Conservation (phyloP, 139 green algal genomes). For the Pleodorina starrii region DNA sequence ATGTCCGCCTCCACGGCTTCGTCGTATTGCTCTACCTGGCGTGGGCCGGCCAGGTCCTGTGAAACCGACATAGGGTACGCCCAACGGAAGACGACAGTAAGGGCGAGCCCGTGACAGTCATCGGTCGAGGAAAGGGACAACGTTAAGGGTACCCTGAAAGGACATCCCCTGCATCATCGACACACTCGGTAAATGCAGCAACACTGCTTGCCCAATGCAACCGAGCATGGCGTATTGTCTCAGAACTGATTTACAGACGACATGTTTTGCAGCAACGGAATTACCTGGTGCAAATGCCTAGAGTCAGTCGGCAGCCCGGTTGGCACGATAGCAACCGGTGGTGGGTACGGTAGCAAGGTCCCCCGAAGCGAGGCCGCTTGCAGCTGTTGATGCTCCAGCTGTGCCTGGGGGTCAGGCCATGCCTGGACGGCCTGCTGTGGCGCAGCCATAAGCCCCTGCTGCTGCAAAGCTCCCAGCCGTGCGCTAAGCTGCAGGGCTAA, state of each 20-base stretch:
- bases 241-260: too few relatives aligned
- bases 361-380: background rate
- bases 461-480: slow-evolving; percentile 30
- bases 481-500: slow-evolving; percentile 36
- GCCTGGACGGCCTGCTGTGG: background rate
- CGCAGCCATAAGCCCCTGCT: background rate
- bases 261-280: too few relatives aligned
- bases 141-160: too few relatives aligned
- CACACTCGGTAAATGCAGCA: too few relatives aligned
- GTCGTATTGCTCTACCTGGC: slow-evolving; percentile 14
- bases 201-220: too few relatives aligned
- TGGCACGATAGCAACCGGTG: background rate
- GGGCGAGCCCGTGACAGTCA: too few relatives aligned
- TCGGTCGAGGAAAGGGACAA: too few relatives aligned
- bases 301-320: slow-evolving; percentile 23
- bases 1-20: slow-evolving; percentile 15
- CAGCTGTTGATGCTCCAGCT: background rate
- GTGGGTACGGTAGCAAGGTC: background rate
- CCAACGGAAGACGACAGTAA: too few relatives aligned
- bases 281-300: too few relatives aligned
- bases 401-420: slow-evolving; percentile 5
- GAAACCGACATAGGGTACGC: too few relatives aligned
- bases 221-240: too few relatives aligned
- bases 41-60: background rate
- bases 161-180: too few relatives aligned